phyloP scores from a whole-genome alignment of 1,284 basidiomycete species.

The Binderoboletus segoi region DNA sequence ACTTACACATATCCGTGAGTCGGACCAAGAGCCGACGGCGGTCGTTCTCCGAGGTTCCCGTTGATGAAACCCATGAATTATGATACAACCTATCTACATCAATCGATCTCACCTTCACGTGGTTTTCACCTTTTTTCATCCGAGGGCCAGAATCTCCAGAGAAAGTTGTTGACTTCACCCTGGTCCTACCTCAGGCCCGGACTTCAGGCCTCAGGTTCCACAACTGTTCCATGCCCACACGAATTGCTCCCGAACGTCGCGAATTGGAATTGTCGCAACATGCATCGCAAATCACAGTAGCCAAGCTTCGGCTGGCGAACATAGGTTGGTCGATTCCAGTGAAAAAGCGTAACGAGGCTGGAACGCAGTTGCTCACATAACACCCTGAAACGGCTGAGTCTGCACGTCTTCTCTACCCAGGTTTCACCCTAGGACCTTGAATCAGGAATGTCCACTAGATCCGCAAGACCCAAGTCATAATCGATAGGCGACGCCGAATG shows the following conservation, averaged over 20 bases:
- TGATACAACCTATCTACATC: conserved; percentile 8
- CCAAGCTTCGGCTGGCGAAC: background rate
- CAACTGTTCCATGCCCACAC: conserved; percentile 9
- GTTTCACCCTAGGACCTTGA: conserved; percentile 19
- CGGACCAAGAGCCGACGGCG: conserved; percentile 12
- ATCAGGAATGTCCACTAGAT: conserved; percentile 19
- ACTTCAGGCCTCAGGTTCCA: background rate
- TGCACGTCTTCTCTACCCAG: conserved; percentile 11
- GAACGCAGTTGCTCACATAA: conserved; percentile 21
- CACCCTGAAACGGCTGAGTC: conserved; percentile 28
- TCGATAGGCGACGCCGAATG: conserved; percentile 16
- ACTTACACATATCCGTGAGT: conserved; percentile 7
- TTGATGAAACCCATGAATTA: conserved; percentile 18
- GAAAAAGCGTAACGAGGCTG: conserved; percentile 16
- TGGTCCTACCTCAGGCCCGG: conserved; percentile 4
- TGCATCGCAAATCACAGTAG: conserved; percentile 4
- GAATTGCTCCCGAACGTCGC: conserved; percentile 5
- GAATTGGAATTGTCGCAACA: conserved; percentile 4
- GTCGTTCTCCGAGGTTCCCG: conserved; percentile 3
- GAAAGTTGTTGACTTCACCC: conserved; percentile 13
- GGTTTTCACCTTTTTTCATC: background rate
- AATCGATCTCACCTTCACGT: conserved; percentile 3
- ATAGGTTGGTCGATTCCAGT: background rate
- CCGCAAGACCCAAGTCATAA: conserved; percentile 15
- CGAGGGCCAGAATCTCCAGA: conserved; percentile 12